Base-by-base conservation (phyloP, 2,329 filamentous ascomycete genomes). In the Coniochaeta ligniaria region DNA sequence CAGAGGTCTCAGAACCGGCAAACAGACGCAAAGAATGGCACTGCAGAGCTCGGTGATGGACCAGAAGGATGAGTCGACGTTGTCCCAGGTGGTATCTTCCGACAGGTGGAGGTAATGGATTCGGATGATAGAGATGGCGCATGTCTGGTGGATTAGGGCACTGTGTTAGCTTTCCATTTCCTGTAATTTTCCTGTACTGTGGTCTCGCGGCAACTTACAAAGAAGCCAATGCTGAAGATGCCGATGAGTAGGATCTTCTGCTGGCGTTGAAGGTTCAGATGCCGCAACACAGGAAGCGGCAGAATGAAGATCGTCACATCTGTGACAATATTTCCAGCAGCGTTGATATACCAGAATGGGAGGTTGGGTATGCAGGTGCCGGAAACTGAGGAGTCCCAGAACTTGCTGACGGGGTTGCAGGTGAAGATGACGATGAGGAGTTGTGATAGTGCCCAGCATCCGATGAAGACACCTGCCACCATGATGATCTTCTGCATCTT, bases 141-240 rank as follows among this genome's bases (percentile, higher is more conserved):
- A 74, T 0, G 74, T 76, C 71, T 73, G 33, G 11, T 41, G n/a
- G n/a, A n/a, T n/a, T n/a, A n/a, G n/a, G n/a, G n/a, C n/a, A n/a
- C n/a, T n/a, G n/a, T n/a, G n/a, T n/a, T n/a, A n/a, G n/a, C n/a
- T n/a, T n/a, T n/a, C n/a, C n/a, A n/a, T n/a, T n/a, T n/a, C n/a
- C n/a, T n/a, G n/a, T n/a, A n/a, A n/a, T n/a, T n/a, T n/a, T n/a
- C n/a, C n/a, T n/a, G n/a, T n/a, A n/a, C n/a, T n/a, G 12, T 36
- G 35, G 12, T 11, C 35, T 36, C 35, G 35, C 35, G 16, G 22
- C 9, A 6, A 71, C 73, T 65, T 59, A 75, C 73, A 50, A 76
- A 75, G 60, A 76, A 75, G 16, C 74, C 73, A 3, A 76, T 65
- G 57, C 71, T 70, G 59, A 76, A 76, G 52, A 77, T 72, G 7